Evolutionary conservation across 805 yeast species (phyloP).

Genomic region (Sugiyamaella boreocaroliniensis): DNA sequence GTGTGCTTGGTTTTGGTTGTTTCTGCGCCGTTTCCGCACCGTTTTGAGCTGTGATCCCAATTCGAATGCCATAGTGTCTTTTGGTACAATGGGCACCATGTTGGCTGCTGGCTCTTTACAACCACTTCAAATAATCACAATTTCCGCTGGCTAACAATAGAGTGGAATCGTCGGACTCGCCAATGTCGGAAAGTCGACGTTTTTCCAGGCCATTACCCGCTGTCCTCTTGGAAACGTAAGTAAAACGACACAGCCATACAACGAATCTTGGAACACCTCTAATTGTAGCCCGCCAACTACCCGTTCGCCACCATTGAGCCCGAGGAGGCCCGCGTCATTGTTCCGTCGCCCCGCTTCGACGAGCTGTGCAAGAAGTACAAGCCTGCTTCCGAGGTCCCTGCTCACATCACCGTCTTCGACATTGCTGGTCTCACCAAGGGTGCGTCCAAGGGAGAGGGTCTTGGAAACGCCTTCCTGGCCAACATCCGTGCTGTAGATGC

Average conservation of each 20-base stretch:
- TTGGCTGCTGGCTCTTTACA: too few relatives aligned
- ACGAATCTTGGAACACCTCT: not conserved
- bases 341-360: conserved; percentile 86
- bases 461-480: conserved; percentile 94
- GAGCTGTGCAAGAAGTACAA: conserved; percentile 61
- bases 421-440: conserved; percentile 98
- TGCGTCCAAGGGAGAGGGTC: conserved; percentile 94
- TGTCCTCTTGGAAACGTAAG: conserved; percentile 70
- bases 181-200: conserved; percentile 87
- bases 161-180: conserved; percentile 92
- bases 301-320: conserved; percentile 98
- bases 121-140: too few relatives aligned
- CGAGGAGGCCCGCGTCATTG: conserved; percentile 93
- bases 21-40: too few relatives aligned
- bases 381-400: conserved; percentile 85
- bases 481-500: conserved; percentile 98
- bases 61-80: too few relatives aligned
- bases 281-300: conserved; percentile 75
- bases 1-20: not conserved
- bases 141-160: not conserved
- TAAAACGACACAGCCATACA: not conserved
- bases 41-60: too few relatives aligned
- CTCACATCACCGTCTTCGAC: conserved; percentile 87
- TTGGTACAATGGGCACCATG: too few relatives aligned
- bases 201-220: conserved; percentile 93